Percentiles rank a stretch among this genome's conserved stretches.
Conservation (phyloP, 2,329 filamentous ascomycete genomes). For the Sclerotinia nivalis region DNA sequence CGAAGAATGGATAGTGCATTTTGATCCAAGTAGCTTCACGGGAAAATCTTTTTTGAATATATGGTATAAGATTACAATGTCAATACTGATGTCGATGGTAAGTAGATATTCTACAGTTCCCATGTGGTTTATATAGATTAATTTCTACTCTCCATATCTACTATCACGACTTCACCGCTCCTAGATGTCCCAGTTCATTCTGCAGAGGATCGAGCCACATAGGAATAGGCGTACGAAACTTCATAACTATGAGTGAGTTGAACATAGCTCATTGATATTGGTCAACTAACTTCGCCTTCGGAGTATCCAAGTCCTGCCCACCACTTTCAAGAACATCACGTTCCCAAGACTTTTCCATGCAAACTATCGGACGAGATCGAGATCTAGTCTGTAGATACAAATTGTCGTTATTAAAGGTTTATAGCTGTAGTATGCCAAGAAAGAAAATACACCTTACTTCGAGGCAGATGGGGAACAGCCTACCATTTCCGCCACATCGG, state of each 20-base stretch:
- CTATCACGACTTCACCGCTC: background rate
- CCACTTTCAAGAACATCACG: background rate
- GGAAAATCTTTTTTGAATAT: background rate
- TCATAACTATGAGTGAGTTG: background rate
- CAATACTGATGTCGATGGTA: background rate
- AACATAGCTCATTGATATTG: background rate
- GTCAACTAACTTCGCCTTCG: background rate
- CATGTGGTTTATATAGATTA: background rate
- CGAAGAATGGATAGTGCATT: background rate
- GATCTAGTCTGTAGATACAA: background rate
- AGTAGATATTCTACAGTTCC: background rate
- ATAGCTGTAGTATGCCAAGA: background rate
- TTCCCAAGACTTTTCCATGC: background rate
- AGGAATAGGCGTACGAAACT: background rate
- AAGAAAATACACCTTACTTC: background rate
- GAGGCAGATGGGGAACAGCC: background rate
- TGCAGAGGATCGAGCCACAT: background rate
- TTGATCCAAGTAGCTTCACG: background rate
- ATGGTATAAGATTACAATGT: background rate
- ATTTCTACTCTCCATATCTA: background rate
- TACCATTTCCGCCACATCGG: background rate
- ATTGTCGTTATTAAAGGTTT: background rate
- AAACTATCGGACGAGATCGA: background rate
- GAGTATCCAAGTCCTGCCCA: too few species aligned
- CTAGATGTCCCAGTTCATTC: background rate